A percentile compares a stretch with the other conserved stretches of the same genome.
phyloP scores from a whole-genome alignment of 331 rosid species.

The Rosa hybrid region DNA sequence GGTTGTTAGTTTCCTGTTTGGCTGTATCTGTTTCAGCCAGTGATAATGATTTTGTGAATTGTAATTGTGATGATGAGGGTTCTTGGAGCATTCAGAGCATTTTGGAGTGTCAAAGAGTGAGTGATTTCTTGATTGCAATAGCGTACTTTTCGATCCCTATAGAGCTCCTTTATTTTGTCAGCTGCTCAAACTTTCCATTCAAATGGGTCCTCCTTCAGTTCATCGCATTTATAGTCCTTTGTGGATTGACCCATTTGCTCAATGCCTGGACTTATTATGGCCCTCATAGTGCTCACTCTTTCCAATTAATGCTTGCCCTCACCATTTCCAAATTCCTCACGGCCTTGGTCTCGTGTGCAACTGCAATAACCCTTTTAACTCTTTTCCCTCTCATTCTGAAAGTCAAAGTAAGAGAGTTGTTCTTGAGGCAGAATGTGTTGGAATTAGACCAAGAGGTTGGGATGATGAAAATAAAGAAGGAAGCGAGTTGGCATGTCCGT shows the following conservation, averaged over 20 bases:
- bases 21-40: slow-evolving; percentile 16
- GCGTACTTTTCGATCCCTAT: slow-evolving; percentile 48
- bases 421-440: slow-evolving; percentile 71
- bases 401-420: slow-evolving; percentile 72
- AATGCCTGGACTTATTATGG: slow-evolving; percentile 71
- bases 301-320: slow-evolving; percentile 63
- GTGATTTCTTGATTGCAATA: slow-evolving; percentile 43
- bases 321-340: slow-evolving; percentile 74
- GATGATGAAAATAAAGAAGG: slow-evolving; percentile 74
- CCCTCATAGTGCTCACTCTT: slow-evolving; percentile 44
- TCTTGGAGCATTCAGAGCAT: slow-evolving; percentile 37
- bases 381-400: slow-evolving; percentile 74
- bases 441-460: slow-evolving; percentile 84
- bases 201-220: slow-evolving; percentile 60
- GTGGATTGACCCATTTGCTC: slow-evolving; percentile 71
- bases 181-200: slow-evolving; percentile 52
- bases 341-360: slow-evolving; percentile 80
- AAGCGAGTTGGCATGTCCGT: slow-evolving; percentile 81
- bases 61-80: slow-evolving; percentile 45
- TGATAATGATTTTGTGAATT: slow-evolving; percentile 25
- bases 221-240: slow-evolving; percentile 71
- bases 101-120: slow-evolving; percentile 39
- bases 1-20: slow-evolving; percentile 16
- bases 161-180: slow-evolving; percentile 62
- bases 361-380: slow-evolving; percentile 74